Evolutionary conservation across 2,329 filamentous ascomycete species (phyloP), one percentile per base, ranked within the genome.

Genomic region (Claviceps citrina): DNA sequence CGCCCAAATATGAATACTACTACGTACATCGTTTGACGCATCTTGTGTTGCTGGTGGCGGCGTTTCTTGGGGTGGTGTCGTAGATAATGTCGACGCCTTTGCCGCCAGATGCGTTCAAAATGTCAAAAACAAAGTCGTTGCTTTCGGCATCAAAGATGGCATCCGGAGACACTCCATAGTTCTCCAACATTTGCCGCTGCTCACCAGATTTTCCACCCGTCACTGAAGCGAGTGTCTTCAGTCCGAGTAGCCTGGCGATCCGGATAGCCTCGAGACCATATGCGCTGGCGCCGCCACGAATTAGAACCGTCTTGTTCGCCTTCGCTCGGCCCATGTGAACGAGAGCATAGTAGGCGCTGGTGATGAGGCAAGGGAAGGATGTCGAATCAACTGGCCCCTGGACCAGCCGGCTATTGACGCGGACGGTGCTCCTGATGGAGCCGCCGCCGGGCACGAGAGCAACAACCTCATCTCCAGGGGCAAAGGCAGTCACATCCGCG

Each of bases 271-370:
- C 62, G 28, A 65, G 56, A 1, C 68, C 67, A 16, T 63, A 54
- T 0, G 57, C 55, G 36, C 65, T 63, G 4, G 63, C 59, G 3
- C 60, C 68, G 8, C 58, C 57, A 38, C 68, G 63, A 15, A 72
- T 54, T 4, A 72, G 54, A 4, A 70, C 54, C 3, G 46, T 57
- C 7, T 56, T 49, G 3, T 49, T 48, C n/a, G 30, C 32, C 6
- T 39, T 36, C 15, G 52, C 38, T 28, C 57, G 51, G 22, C 57
- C 59, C n/a, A 56, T 27, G 19, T 54, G 47, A 3, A 50, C 20
- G 6, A 74, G 50, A 2, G 58, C 60, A 41, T 70, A 62, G 40
- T 61, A 59, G 1, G 66, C 68, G 4, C 64, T 60, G 18, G 60
- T 45, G 38, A 61, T 60, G 0, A 60, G 52, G 1, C 64, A 59